Base-by-base conservation (phyloP, 371 early-diverging fungal genomes). In the Actinomortierella wolfii region DNA sequence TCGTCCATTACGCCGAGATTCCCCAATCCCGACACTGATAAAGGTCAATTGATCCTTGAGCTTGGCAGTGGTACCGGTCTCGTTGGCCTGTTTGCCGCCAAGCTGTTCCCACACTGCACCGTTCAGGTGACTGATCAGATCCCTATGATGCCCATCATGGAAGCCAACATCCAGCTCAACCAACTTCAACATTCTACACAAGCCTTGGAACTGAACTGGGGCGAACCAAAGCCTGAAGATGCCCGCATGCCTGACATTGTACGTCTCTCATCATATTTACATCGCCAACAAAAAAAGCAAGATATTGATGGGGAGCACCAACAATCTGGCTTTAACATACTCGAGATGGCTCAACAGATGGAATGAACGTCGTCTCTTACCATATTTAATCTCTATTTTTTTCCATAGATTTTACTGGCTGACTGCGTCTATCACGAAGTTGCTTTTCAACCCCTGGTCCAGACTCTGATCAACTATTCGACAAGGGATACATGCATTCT, bases 31-130 rank as follows among this genome's bases (percentile, higher is more conserved):
- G 34, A 34, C 34, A 34, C 34, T 34, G 34, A 34, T 11, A 34
- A 34, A 34, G 11, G 34, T 34, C 34, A 4, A 34, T 34, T 34
- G 34, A 34, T 34, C 34, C 34, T 34, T 11, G 34, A 34, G 11
- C 11, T 34, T 4, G 82, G 83, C 11, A 80, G 81, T 54, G 83
- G 83, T 7, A 83, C 83, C 15, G 83, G 79, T 7, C 44, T 81
- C 18, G 79, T 69, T 17, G 83, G 83, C 0, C 64, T 83, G 2
- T 78, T 68, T 61, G 74, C 69, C 21, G 76, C 79, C 2, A 58
- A 66, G n/a, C 24, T 71, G 25, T 54, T 79, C 23, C 18, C 52
- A 1, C 69, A 78, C 17, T 34, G 43, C n/a, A 21, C 29, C 8
- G 59, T 71, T 3, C 76, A 67, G 43, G 43, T 83, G 43, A 83